A percentile compares a stretch with the other conserved stretches of the same genome.
phyloP scores from a whole-genome alignment of 257 asterid species.

The Verbascum thapsus region DNA sequence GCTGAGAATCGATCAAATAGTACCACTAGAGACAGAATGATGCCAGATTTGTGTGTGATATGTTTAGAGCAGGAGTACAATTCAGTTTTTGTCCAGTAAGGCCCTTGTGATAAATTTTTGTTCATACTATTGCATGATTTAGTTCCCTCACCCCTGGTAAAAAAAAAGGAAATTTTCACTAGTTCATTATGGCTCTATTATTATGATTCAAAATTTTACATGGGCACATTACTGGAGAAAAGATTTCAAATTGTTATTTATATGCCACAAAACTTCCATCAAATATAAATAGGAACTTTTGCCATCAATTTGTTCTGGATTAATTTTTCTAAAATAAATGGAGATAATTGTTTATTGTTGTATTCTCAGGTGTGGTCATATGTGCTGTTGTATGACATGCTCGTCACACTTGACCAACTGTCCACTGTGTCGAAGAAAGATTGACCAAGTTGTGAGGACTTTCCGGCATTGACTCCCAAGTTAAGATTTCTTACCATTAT shows the following conservation, averaged over 20 bases:
- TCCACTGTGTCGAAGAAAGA: conserved; percentile 86
- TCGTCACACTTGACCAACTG: conserved; percentile 87
- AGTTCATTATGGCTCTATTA: background rate
- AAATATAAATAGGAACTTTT: background rate
- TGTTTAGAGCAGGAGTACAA: conserved; percentile 96
- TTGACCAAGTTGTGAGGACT: conserved; percentile 80
- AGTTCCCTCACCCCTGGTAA: background rate
- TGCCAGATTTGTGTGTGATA: conserved; percentile 93
- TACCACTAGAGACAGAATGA: conserved; percentile 49
- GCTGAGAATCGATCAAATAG: conserved; percentile 58
- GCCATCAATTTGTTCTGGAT: background rate
- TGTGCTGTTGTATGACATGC: conserved; percentile 94
- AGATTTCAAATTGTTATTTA: background rate
- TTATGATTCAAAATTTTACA: background rate
- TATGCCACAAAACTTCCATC: background rate
- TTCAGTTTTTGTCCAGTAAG: conserved; percentile 97
- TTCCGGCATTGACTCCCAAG: conserved; percentile 67
- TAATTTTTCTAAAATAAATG: no score
- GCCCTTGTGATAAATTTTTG: conserved; percentile 23
- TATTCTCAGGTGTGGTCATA: conserved; percentile 91
- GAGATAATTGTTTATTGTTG: conserved; percentile 20
- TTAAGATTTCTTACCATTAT: background rate
- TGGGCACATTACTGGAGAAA: background rate
- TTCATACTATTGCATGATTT: background rate
- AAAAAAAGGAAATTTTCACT: background rate